phyloP scores from a whole-genome alignment of 148 eudicot species.

The Chenopodium quinoa region DNA sequence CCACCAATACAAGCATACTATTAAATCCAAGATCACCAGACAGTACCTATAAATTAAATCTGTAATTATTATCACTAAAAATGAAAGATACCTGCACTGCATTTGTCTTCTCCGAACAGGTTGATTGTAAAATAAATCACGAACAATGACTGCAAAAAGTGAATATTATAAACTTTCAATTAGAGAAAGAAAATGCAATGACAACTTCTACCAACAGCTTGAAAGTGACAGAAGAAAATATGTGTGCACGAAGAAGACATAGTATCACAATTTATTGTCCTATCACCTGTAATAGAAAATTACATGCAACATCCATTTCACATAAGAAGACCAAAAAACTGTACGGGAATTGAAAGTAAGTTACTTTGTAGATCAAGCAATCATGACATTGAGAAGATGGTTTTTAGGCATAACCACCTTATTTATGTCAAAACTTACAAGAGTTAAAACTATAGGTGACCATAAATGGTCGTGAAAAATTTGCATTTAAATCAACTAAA shows the following conservation, averaged over 20 bases:
- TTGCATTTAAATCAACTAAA: background rate
- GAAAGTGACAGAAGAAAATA: constrained; percentile 1
- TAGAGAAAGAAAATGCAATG: constrained; percentile 2
- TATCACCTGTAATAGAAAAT: background rate
- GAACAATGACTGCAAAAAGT: constrained; percentile 64
- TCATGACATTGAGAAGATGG: background rate
- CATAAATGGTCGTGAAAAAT: background rate
- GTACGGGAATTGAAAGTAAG: background rate
- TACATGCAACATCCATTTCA: too few species aligned
- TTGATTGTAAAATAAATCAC: constrained; percentile 91
- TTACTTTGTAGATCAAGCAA: background rate
- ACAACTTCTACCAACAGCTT: background rate
- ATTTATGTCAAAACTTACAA: background rate
- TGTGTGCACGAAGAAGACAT: background rate
- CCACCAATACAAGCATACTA: constrained; percentile 10
- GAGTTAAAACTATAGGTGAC: background rate
- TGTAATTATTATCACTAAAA: background rate
- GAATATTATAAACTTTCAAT: background rate
- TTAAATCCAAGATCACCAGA: constrained; percentile 3
- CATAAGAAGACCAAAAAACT: background rate
- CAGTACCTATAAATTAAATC: background rate
- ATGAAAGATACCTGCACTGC: constrained; percentile 62
- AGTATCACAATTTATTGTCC: background rate
- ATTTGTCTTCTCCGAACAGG: constrained; percentile 89
- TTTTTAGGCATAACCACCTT: background rate